Evolutionary conservation across 1,139 yeast genomes (phyloP), one percentile per base, ranked within the genome.

Genomic region (Taphrina deformans): DNA sequence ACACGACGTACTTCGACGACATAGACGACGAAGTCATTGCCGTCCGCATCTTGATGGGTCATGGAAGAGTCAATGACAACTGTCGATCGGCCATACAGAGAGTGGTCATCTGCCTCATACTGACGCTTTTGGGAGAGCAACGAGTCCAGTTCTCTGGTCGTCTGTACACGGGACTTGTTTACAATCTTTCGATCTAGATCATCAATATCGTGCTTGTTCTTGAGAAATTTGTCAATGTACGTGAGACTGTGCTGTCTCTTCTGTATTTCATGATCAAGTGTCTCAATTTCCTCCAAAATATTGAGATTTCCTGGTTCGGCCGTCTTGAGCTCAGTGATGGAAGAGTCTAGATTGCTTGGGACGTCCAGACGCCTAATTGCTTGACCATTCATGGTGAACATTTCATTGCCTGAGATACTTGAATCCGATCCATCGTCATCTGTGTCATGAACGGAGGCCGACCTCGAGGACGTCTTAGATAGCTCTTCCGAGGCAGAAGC

Each of bases 121-220:
- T 89, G 96, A 69, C 89, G 96, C 66, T 83, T 83, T 68, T 88
- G 89, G 38, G 88, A 77, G 70, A 88, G 92, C 70, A 88, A 88
- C 3, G 85, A 75, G 62, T 83, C 83, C 26, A 90, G 80, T 72
- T 92, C 97, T 67, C 88, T 78, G 52, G 83, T 83, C 67, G 90
- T 79, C 68, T 89, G 84, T 2, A 80, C 70, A 66, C 83, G 83
- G 0, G 97, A 89, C 70, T 86, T 87, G 60, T 79, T 78, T 68
- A 91, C 76, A 64, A 91, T 81, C 69, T 86, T 82, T 62, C 88
- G 76, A 71, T 91, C 96, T 1, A 84, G 80, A 4, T 82, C 76
- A 72, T 89, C 88, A 73, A 91, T 77, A 71, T 89, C 96, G 0
- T 97, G 97, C 72, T 91, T 91, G 53, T 81, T 79, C 31, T 89